Percentiles rank a stretch among this genome's conserved stretches.
Conservation (phyloP, 257 asterid species). For the Jacaranda mimosifolia region DNA sequence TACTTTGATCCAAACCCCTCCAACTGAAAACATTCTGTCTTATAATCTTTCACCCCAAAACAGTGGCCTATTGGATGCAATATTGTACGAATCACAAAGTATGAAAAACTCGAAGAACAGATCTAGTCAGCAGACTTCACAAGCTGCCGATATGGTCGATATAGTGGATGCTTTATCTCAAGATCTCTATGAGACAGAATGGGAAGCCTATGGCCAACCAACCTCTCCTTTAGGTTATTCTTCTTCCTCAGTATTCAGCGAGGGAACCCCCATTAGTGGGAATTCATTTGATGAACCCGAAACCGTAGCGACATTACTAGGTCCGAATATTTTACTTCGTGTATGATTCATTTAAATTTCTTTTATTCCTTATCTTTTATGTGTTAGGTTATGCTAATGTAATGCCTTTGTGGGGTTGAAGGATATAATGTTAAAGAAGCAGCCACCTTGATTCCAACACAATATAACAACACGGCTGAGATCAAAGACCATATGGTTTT, state of each 20-base stretch:
- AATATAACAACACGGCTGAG: slow-evolving; percentile 37
- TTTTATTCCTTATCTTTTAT: neutral
- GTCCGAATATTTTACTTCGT: slow-evolving; percentile 40
- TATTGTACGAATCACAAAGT: slow-evolving; percentile 60
- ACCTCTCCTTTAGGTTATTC: slow-evolving; percentile 63
- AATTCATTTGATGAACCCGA: slow-evolving; percentile 60
- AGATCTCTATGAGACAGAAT: slow-evolving; percentile 47
- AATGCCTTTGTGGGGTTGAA: slow-evolving; percentile 40
- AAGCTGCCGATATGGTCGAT: slow-evolving; percentile 42
- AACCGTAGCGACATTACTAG: slow-evolving; percentile 47
- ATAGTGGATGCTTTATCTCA: slow-evolving; percentile 49
- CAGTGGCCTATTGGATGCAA: slow-evolving; percentile 78
- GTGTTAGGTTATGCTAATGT: slow-evolving; percentile 27
- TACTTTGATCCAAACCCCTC: slow-evolving; percentile 66
- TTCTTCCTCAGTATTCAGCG: slow-evolving; percentile 59
- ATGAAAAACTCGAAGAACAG: slow-evolving; percentile 45
- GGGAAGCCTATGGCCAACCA: slow-evolving; percentile 59
- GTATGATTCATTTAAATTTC: neutral
- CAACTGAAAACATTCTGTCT: slow-evolving; percentile 47
- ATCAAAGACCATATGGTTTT: slow-evolving; percentile 37
- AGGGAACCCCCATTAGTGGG: slow-evolving; percentile 55
- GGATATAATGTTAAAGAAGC: slow-evolving; percentile 56
- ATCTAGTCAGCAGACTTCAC: slow-evolving; percentile 39
- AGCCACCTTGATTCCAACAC: slow-evolving; percentile 41
- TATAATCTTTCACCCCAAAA: slow-evolving; percentile 58